A percentile compares a stretch with the other conserved stretches of the same genome.
phyloP scores from a whole-genome alignment of 768 basidiomycete species.

The Lactarius indigo region DNA sequence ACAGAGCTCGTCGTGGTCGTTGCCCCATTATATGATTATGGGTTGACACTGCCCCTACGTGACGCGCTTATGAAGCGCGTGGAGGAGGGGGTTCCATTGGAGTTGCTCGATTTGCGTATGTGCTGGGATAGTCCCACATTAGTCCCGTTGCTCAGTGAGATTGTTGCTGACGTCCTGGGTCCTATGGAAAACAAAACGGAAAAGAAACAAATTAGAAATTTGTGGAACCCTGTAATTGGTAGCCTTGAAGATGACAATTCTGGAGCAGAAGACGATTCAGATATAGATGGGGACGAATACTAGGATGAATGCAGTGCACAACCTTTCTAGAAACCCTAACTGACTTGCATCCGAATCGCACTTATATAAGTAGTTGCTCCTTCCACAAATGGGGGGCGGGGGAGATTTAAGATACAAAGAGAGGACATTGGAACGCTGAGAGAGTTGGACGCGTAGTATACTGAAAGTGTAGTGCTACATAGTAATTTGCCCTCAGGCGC shows the following conservation, averaged over 20 bases:
- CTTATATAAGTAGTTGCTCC: too few relatives aligned
- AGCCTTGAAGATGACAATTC: not conserved
- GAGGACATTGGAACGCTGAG: too few relatives aligned
- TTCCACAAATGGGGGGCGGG: too few relatives aligned
- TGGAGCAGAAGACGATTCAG: not conserved
- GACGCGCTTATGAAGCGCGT: not conserved
- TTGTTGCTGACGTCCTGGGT: not conserved
- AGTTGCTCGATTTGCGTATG: not conserved
- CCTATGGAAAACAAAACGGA: not conserved
- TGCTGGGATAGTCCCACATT: not conserved
- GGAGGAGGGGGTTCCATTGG: not conserved
- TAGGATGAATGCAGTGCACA: too few relatives aligned
- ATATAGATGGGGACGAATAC: too few relatives aligned
- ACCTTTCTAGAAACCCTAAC: too few relatives aligned
- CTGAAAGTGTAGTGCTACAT: too few relatives aligned
- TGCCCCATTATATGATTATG: fast-evolving
- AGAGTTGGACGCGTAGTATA: too few relatives aligned
- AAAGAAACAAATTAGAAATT: too few relatives aligned
- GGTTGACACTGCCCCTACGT: not conserved
- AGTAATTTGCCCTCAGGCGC: too few relatives aligned
- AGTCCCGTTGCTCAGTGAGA: not conserved
- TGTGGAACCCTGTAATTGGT: not conserved
- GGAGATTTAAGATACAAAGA: too few relatives aligned
- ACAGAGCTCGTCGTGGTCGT: not conserved
- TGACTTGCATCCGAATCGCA: too few relatives aligned